Evolutionary conservation across 169 alveolate genomes (phyloP).

Genomic region (Plasmodium falciparum): DNA sequence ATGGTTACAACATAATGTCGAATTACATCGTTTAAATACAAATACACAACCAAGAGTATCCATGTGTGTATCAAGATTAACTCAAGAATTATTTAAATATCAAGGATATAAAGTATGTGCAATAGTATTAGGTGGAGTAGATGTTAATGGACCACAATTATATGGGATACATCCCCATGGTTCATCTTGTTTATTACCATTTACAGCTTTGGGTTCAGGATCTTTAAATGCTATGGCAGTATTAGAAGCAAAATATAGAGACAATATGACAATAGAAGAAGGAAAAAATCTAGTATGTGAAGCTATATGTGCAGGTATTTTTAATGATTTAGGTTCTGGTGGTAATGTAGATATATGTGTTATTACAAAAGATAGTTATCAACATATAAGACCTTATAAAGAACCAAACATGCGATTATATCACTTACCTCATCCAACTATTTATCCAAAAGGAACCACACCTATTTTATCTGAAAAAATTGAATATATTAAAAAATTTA

Average conservation of each 20-base stretch:
- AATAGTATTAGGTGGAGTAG: constrained; percentile 98
- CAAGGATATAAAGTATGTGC: constrained; percentile 98
- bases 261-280: constrained; percentile 94
- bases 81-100: constrained; percentile 93
- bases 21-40: constrained; percentile 94
- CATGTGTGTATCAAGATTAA: constrained; percentile 92
- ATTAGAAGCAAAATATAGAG: constrained; percentile 95
- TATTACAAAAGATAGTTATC: constrained; percentile 91
- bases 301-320: constrained; percentile 97
- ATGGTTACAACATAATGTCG: constrained; percentile 92
- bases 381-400: constrained; percentile 87
- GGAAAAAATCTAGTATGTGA: constrained; percentile 92
- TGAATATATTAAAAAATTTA: constrained; percentile 79
- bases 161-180: constrained; percentile 97
- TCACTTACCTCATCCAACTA: constrained; percentile 82
- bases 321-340: constrained; percentile 97
- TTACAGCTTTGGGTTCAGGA: constrained; percentile 98
- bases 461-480: constrained; percentile 85
- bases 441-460: constrained; percentile 87
- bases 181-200: constrained; percentile 92
- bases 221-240: constrained; percentile 97
- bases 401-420: constrained; percentile 85
- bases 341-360: constrained; percentile 96
- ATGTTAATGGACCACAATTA: constrained; percentile 96
- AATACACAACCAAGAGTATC: constrained; percentile 92